Evolutionary conservation across 78 protist genomes (phyloP).

Genomic region (Chrysochromulina parva): DNA sequence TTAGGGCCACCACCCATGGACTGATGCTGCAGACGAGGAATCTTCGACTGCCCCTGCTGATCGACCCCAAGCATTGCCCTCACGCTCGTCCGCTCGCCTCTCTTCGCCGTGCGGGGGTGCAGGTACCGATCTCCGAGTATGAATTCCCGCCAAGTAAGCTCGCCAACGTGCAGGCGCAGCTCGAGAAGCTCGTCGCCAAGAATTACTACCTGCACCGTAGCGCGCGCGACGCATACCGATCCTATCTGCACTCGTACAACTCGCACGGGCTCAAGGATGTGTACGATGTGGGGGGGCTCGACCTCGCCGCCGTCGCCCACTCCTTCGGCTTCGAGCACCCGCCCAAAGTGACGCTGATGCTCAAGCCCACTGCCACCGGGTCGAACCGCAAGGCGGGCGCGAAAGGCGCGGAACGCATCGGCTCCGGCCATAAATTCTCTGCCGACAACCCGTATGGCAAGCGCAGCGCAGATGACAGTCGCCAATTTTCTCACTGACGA

Average conservation of each 20-base stretch:
- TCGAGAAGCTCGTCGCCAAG: constrained; percentile 88
- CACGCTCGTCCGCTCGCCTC: too few relatives aligned
- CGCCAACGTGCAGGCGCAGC: constrained; percentile 83
- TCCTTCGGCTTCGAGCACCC: constrained; percentile 79
- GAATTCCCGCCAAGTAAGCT: constrained; percentile 91
- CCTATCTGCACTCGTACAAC: constrained; percentile 94
- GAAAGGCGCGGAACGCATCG: not conserved
- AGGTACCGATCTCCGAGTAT: constrained; percentile 91
- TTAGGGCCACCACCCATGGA: too few relatives aligned
- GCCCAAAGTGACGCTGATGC: constrained; percentile 58
- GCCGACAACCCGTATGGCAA: constrained; percentile 22
- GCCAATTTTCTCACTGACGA: constrained; percentile 13
- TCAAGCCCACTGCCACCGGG: not conserved
- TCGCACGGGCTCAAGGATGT: constrained; percentile 91
- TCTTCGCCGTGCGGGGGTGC: too few relatives aligned
- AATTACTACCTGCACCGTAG: constrained; percentile 92
- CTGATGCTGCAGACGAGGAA: too few relatives aligned
- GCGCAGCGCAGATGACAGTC: not conserved
- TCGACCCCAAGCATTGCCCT: too few relatives aligned
- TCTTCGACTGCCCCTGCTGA: too few relatives aligned
- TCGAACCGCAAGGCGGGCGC: not conserved
- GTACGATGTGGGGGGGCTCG: constrained; percentile 85
- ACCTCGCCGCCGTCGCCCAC: constrained; percentile 58
- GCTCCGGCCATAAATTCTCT: not conserved
- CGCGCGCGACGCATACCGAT: constrained; percentile 92